Base-by-base conservation (phyloP, 495 filamentous ascomycete species). In the Lichina pygmaea region DNA sequence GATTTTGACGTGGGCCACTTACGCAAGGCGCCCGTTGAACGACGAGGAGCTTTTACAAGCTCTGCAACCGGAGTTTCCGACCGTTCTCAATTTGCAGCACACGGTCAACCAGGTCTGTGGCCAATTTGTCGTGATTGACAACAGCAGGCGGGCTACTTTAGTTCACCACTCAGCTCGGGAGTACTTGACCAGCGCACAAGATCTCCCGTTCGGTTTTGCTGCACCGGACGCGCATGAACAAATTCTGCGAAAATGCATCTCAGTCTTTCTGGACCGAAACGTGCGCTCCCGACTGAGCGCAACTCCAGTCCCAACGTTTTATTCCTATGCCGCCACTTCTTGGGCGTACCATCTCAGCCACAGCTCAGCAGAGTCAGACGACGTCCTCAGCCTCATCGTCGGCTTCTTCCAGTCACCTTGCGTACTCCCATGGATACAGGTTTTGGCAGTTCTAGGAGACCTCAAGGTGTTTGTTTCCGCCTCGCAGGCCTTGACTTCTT, bases 101-200 rank as follows among this genome's bases (percentile, higher is more conserved):
- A 53, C 62, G 0, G 50, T 65, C n/a, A 32, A 45, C 3, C 51
- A 57, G 2, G 42, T 60, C 0, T 68, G 63, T 44, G 59, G 66
- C 2, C 55, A 57, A 0, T 60, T 68, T 15, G 46, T 67, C 0
- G 46, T 48, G 8, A 44, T 67, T 8, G 61, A 68, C 46, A 55
- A 52, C 16, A 39, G 50, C 1, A 46, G 41, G 3, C 50, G 58
- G 15, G 56, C 62, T 11, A 47, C 53, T n/a, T 50, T 66, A 31
- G 49, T 65, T 13, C 65, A 68, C 48, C 52, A 62, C 34, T 66
- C 62, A 0, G 62, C 61, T 41, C 56, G 58, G 24, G 62, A 64
- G 39, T 64, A 60, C 37, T 46, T 64, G 7, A 44, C 57, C 2
- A 48, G 48, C 30, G 41, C 17, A 7, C 38, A 41, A n/a, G 30